Evolutionary conservation across 2,329 filamentous ascomycete species (phyloP).

Genomic region (Celoporthe dispersa): DNA sequence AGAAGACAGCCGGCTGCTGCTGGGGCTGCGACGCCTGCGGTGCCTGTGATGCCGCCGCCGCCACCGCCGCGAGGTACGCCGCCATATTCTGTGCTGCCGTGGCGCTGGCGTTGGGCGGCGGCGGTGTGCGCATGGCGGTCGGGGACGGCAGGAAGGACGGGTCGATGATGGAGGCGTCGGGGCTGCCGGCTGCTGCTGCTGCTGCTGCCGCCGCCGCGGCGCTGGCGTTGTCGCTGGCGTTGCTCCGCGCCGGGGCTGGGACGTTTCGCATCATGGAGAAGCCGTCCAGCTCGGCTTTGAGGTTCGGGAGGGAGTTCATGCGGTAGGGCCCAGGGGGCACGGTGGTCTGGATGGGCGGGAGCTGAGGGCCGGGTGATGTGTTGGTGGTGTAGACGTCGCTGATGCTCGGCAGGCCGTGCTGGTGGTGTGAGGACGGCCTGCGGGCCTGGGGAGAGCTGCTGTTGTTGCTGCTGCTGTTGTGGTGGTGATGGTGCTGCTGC

Average conservation of each 20-base stretch:
- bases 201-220: conserved; percentile 31
- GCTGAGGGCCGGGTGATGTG: conserved; percentile 47
- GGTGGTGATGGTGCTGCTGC: neutral
- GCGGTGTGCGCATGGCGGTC: conserved; percentile 39
- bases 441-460: conserved; percentile 25
- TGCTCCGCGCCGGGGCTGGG: conserved; percentile 45
- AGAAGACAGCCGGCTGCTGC: conserved; percentile 35
- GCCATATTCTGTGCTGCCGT: conserved; percentile 31
- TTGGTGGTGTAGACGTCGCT: conserved; percentile 42
- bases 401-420: conserved; percentile 22
- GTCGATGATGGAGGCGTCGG: conserved; percentile 45
- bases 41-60: conserved; percentile 37
- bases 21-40: conserved; percentile 40
- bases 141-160: conserved; percentile 52
- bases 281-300: conserved; percentile 46
- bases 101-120: conserved; percentile 31
- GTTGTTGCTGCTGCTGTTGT: neutral
- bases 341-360: conserved; percentile 40
- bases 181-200: conserved; percentile 22
- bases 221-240: conserved; percentile 40
- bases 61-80: conserved; percentile 15
- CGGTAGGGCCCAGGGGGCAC: conserved; percentile 33
- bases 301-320: conserved; percentile 34
- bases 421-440: conserved; percentile 20
- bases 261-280: conserved; percentile 47